Evolutionary conservation across 2,329 filamentous ascomycete genomes (phyloP).

Genomic region (Cytospora paraplurivora): DNA sequence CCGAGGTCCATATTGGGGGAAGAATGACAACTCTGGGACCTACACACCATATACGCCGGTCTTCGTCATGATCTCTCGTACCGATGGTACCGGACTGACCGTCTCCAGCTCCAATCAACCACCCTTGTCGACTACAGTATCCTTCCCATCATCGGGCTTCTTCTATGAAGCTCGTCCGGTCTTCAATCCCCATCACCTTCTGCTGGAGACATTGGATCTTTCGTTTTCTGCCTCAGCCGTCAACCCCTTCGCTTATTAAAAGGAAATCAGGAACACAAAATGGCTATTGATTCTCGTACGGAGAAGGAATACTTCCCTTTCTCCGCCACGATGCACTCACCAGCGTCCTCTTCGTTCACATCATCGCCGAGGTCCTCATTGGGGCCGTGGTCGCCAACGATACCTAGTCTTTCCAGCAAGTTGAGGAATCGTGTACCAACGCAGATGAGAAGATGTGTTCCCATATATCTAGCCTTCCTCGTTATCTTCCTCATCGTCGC

Average conservation of each 20-base stretch:
- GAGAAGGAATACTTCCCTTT: conserved; percentile 18
- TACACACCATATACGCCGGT: background rate
- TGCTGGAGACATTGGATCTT: conserved; percentile 10
- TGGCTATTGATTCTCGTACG: conserved; percentile 4
- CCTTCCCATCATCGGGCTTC: conserved; percentile 8
- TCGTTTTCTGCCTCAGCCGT: background rate
- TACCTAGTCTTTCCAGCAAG: conserved; percentile 33
- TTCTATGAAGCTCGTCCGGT: conserved; percentile 19
- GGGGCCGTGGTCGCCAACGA: conserved; percentile 33
- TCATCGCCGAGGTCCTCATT: conserved; percentile 26
- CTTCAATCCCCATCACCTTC: conserved; percentile 4
- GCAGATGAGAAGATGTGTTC: conserved; percentile 47
- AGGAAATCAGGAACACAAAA: background rate
- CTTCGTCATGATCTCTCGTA: conserved; percentile 16
- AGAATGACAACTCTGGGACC: conserved; percentile 10
- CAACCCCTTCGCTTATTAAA: background rate
- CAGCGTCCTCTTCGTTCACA: conserved; percentile 16
- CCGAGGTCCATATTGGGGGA: background rate
- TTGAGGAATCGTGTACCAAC: conserved; percentile 37
- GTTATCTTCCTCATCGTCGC: conserved; percentile 50
- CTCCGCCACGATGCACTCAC: conserved; percentile 25
- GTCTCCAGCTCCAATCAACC: background rate
- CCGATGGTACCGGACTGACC: conserved; percentile 8
- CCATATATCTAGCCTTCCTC: conserved; percentile 48
- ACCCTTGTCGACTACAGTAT: conserved; percentile 16